Percentiles rank a stretch among this genome's conserved stretches.
Conservation (phyloP, 495 filamentous ascomycete genomes). For the Penicillium riverlandense region DNA sequence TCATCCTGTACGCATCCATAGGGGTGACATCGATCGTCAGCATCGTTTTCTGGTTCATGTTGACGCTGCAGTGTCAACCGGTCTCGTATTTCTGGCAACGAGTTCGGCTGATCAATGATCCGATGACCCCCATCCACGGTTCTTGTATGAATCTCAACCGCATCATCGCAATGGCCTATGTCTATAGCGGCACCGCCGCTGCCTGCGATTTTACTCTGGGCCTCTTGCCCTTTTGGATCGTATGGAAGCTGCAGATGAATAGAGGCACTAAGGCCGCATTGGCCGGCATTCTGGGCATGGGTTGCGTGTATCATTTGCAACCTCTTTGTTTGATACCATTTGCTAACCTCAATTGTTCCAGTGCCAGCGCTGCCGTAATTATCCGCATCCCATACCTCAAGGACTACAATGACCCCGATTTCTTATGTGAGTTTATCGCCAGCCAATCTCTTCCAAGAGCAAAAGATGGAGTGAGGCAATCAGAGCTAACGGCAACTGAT, state of each 20-base stretch:
- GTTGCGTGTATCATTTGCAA: slow-evolving; percentile 31
- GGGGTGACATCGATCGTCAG: slow-evolving; percentile 18
- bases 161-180: slow-evolving; percentile 30
- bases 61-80: slow-evolving; percentile 37
- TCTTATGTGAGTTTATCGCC: slow-evolving; percentile 31
- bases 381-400: slow-evolving; percentile 30
- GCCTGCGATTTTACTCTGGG: slow-evolving; percentile 35
- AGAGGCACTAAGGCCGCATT: slow-evolving; percentile 26
- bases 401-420: slow-evolving; percentile 19
- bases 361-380: slow-evolving; percentile 31
- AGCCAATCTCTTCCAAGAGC: no score
- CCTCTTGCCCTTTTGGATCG: slow-evolving; percentile 26
- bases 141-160: slow-evolving; percentile 23
- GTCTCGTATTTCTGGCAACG: slow-evolving; percentile 33
- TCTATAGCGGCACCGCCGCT: slow-evolving; percentile 34
- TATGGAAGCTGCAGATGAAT: slow-evolving; percentile 35
- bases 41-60: slow-evolving; percentile 31
- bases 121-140: slow-evolving; percentile 10
- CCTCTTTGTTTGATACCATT: slow-evolving; percentile 1
- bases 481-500: no score
- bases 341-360: slow-evolving; percentile 3
- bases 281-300: slow-evolving; percentile 32
- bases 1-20: slow-evolving; percentile 25
- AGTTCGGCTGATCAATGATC: slow-evolving; percentile 2
- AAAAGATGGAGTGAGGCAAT: no score